Conservation (phyloP, 23 red algal species). For the Chondrus crispus region DNA sequence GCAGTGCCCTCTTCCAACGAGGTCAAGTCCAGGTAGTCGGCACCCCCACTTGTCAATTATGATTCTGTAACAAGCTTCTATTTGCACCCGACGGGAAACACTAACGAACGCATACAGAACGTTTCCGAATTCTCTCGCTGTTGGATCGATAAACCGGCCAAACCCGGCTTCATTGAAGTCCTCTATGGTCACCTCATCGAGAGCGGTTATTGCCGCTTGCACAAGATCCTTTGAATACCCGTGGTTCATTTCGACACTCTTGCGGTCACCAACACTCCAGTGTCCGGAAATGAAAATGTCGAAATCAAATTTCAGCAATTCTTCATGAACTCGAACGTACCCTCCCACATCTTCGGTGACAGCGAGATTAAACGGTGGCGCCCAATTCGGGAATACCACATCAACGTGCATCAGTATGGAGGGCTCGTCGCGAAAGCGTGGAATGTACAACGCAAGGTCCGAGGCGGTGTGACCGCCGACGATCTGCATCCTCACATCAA, state of each 20-base stretch:
- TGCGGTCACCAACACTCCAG: background rate
- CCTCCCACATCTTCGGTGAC: background rate
- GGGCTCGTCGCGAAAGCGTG: background rate
- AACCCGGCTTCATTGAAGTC: background rate
- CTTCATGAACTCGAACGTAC: background rate
- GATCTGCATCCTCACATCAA: conserved; percentile 13
- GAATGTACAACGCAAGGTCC: conserved; percentile 26
- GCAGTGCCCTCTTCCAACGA: conserved; percentile 31
- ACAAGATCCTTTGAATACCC: conserved; percentile 13
- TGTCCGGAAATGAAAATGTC: conserved; percentile 16
- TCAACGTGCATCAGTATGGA: conserved; percentile 7
- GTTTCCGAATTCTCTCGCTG: conserved; percentile 39
- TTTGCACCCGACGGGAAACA: conserved; percentile 14
- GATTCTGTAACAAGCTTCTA: conserved; percentile 28
- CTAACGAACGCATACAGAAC: conserved; percentile 17
- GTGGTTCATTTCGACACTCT: background rate
- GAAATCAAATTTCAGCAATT: conserved; percentile 19
- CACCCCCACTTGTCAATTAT: conserved; percentile 68
- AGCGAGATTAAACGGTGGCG: conserved; percentile 3
- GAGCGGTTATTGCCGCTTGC: background rate
- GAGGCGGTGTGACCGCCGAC: conserved; percentile 34
- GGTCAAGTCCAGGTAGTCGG: conserved; percentile 38
- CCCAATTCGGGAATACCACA: conserved; percentile 31
- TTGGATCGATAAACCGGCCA: background rate
- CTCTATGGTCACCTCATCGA: background rate